Evolutionary conservation across 2,329 filamentous ascomycete species (phyloP), one percentile per base, ranked within the genome.

Genomic region (Monilinia fructicola): DNA sequence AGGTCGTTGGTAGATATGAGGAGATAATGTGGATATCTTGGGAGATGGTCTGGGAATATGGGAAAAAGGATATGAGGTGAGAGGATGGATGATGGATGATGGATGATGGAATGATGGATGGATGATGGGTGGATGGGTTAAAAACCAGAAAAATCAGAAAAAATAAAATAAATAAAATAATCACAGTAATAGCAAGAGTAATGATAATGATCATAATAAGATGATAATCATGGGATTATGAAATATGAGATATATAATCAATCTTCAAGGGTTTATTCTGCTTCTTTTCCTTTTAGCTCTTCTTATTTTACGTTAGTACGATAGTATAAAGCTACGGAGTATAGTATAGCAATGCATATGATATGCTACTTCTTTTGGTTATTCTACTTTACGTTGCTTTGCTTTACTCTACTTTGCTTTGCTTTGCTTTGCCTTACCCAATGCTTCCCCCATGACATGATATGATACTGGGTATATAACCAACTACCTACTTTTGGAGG

Each of bases 1-100:
- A 50, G 26, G 44, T 61, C 11, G 58, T 61, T 61, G 58, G 58
- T 61, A 61, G 44, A 61, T 50, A 61, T 61, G 58, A n/a, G 28
- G 21, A 61, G 42, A 50, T 50, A 50, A n/a, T 61, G 58, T 61
- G 58, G 58, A 50, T 50, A 50, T 61, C 58, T 61, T 61, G 58
- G 28, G 44, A 38, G 56, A 60, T 28, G 56, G 58, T 50, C 58
- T 60, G 58, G 44, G 21, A 60, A 60, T 60, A 44, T 50, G 44
- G 44, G 58, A 60, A 50, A 14, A 60, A 16, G 56, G 42, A 60
- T 35, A 48, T 59, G 56, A 59, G 40, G 42, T 59, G 56, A 59
- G 10, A n/a, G 38, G 11, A 42, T 42, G 42, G 28, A 21, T 44
- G 56, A 60, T n/a, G n/a, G n/a, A n/a, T n/a, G n/a, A n/a, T n/a